Conservation (phyloP, 192 early-diverging fungal genomes). For the Coemansia sp. region DNA sequence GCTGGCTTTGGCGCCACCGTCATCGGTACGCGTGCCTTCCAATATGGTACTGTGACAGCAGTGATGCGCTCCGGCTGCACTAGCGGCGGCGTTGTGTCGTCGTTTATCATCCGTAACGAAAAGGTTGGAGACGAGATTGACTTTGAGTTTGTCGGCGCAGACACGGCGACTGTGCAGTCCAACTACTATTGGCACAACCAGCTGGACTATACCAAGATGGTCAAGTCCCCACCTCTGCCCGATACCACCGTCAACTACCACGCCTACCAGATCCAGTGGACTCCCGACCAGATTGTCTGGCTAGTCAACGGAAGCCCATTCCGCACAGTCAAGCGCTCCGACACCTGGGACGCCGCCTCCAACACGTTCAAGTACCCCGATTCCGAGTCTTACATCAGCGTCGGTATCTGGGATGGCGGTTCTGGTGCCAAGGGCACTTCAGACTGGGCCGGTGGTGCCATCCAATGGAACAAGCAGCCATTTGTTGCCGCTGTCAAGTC, state of each 20-base stretch:
- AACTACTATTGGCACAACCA: constrained; percentile 60
- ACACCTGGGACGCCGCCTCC: constrained; percentile 43
- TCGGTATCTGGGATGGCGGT: constrained; percentile 68
- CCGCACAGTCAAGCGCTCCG: constrained; percentile 51
- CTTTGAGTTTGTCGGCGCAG: constrained; percentile 61
- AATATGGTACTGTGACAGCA: constrained; percentile 59
- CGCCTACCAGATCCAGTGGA: constrained; percentile 58
- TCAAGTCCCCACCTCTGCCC: constrained; percentile 24
- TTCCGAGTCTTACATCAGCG: constrained; percentile 47
- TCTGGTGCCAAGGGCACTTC: constrained; percentile 50
- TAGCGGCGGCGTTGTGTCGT: constrained; percentile 58
- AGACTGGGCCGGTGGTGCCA: constrained; percentile 62
- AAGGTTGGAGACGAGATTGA: constrained; percentile 60
- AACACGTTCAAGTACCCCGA: constrained; percentile 53
- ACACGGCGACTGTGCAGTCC: constrained; percentile 55
- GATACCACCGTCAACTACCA: constrained; percentile 58
- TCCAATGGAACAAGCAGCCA: constrained; percentile 53
- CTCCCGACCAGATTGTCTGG: constrained; percentile 38
- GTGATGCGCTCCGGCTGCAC: constrained; percentile 55
- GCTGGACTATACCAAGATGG: constrained; percentile 57
- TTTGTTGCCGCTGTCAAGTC: constrained; percentile 57
- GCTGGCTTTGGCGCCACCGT: constrained; percentile 62
- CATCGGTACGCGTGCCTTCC: constrained; percentile 55
- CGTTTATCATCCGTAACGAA: constrained; percentile 59
- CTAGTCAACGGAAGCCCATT: constrained; percentile 50